These are phyloP conservation scores for Nyssa sinensis DNA, from an alignment of 148 eudicot genomes.

Conservation along the genomic window DNA sequence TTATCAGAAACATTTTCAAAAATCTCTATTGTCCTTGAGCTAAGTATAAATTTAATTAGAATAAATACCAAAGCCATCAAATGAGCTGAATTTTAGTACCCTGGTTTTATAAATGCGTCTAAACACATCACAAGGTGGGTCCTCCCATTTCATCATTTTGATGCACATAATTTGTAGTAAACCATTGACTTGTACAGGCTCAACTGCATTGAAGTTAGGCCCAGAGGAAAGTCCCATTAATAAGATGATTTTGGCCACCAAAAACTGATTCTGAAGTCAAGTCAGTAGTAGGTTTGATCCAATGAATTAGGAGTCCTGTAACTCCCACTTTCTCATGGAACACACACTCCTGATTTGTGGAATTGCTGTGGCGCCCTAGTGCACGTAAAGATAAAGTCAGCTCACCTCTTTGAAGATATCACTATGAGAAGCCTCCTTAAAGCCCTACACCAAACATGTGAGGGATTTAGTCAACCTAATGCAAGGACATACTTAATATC, in stretches of 20 bases:
- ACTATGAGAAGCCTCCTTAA: slow-evolving; percentile 61
- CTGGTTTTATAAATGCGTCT: neutral
- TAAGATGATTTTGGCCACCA: neutral
- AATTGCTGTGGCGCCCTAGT: neutral
- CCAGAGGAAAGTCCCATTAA: neutral
- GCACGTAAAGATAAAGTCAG: slow-evolving; percentile 4
- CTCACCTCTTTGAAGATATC: slow-evolving; percentile 89
- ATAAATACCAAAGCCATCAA: neutral
- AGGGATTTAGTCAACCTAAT: slow-evolving; percentile 9
- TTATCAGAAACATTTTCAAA: too few relatives aligned
- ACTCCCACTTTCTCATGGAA: neutral
- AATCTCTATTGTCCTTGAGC: too few relatives aligned
- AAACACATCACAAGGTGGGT: too few relatives aligned
- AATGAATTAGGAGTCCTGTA: neutral
- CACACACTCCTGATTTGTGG: neutral
- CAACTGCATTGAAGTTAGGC: neutral
- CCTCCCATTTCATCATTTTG: too few relatives aligned
- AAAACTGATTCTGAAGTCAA: neutral
- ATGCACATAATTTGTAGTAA: neutral
- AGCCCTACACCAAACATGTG: slow-evolving; percentile 51
- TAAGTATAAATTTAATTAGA: too few relatives aligned
- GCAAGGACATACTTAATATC: neutral
- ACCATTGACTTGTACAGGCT: neutral
- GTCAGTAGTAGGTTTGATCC: neutral
- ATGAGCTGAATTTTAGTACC: neutral